Conservation (phyloP, 805 yeast genomes). For the Zygotorulaspora chibaensis region DNA sequence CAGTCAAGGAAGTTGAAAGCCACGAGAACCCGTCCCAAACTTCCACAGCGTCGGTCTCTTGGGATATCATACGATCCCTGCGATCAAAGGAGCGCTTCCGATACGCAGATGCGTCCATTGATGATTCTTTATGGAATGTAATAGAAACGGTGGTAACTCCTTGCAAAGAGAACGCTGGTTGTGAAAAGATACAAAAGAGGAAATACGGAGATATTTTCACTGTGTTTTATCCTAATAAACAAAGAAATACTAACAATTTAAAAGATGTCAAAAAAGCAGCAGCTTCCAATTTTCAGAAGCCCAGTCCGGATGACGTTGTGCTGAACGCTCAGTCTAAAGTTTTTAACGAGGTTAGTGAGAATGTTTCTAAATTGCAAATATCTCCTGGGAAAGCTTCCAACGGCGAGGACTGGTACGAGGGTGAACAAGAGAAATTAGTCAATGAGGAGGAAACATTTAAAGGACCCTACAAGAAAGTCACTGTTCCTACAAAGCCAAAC, state of each 20-base stretch:
- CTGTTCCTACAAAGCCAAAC: slow-evolving; percentile 32
- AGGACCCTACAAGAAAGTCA: slow-evolving; percentile 26
- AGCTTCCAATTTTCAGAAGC: slow-evolving; percentile 52
- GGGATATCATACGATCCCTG: slow-evolving; percentile 2
- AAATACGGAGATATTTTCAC: slow-evolving; percentile 29
- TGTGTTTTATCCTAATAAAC: slow-evolving; percentile 32
- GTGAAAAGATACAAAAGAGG: slow-evolving; percentile 17
- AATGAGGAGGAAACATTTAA: slow-evolving; percentile 39
- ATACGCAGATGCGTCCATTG: not conserved
- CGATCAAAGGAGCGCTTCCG: not conserved
- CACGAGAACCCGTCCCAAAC: not conserved
- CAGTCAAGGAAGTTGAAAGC: not conserved
- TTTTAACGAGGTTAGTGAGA: slow-evolving; percentile 34
- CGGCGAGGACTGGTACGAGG: slow-evolving; percentile 17
- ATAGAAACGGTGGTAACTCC: slow-evolving; percentile 5
- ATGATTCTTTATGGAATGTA: slow-evolving; percentile 1
- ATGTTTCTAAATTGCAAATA: slow-evolving; percentile 13
- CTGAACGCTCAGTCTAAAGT: slow-evolving; percentile 53
- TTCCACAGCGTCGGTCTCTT: not conserved
- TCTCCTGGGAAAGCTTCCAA: slow-evolving; percentile 17
- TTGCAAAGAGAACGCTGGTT: slow-evolving; percentile 1
- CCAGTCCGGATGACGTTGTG: slow-evolving; percentile 81
- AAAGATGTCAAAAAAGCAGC: slow-evolving; percentile 37
- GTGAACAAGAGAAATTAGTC: slow-evolving; percentile 24
- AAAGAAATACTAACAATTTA: slow-evolving; percentile 37